A percentile compares a stretch with the other conserved stretches of the same genome.
Evolutionary conservation across 2,329 filamentous ascomycete species (phyloP).

Genomic region (Pseudogymnoascus sp.): DNA sequence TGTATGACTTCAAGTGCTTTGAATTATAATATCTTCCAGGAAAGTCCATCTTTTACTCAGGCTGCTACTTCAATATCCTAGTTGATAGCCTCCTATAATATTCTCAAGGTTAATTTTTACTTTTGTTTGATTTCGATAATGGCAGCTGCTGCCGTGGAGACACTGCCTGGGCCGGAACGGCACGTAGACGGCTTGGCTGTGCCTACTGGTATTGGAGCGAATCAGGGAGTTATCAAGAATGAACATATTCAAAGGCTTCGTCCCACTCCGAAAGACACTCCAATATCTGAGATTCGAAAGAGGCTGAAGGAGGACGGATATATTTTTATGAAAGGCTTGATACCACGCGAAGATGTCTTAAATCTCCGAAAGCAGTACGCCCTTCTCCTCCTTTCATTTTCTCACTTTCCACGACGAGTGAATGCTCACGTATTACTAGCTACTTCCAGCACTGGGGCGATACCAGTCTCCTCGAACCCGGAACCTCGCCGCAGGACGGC

Average conservation of each 20-base stretch:
- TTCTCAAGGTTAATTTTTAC: not conserved
- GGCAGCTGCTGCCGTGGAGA: not conserved
- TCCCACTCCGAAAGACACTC: not conserved
- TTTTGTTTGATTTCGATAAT: not conserved
- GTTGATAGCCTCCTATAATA: not conserved
- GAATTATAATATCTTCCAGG: not conserved
- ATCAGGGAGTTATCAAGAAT: conserved; percentile 2
- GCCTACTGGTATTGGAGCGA: not conserved
- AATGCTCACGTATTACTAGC: not conserved
- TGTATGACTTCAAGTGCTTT: not conserved
- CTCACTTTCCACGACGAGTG: not conserved
- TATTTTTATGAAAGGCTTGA: not conserved
- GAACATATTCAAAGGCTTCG: not conserved
- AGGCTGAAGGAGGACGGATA: not conserved
- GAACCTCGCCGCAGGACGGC: conserved; percentile 43
- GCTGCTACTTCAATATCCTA: not conserved
- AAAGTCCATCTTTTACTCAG: not conserved
- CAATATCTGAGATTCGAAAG: not conserved
- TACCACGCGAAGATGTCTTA: conserved; percentile 1
- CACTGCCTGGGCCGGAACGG: not conserved
- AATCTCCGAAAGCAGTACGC: not conserved
- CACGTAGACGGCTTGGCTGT: not conserved
- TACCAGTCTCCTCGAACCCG: conserved; percentile 49
- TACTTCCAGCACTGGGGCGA: conserved; percentile 49
- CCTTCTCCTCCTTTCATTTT: not conserved